Evolutionary conservation across 192 early-diverging fungal species (phyloP).

Genomic region (Coemansia sp.): DNA sequence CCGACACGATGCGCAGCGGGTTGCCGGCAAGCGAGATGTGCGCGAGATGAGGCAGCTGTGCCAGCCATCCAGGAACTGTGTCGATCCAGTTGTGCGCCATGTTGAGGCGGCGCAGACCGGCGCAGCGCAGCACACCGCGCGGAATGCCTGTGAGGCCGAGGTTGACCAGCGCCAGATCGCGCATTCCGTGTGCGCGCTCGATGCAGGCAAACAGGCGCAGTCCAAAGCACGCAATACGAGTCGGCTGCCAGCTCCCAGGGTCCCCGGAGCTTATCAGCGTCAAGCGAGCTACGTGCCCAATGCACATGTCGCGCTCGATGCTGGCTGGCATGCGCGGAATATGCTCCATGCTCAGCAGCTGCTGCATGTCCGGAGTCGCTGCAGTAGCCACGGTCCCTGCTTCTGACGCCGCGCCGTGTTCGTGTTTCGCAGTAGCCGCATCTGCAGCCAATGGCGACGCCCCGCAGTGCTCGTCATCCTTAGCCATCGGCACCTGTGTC

Average conservation of each 20-base stretch:
- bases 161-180: conserved; percentile 41
- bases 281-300: conserved; percentile 30
- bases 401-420: background rate
- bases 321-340: conserved; percentile 33
- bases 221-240: conserved; percentile 39
- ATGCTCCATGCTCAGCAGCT: conserved; percentile 18
- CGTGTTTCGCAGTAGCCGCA: background rate
- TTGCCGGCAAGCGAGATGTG: conserved; percentile 42
- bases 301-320: conserved; percentile 24
- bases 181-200: conserved; percentile 26
- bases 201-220: conserved; percentile 31
- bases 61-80: conserved; percentile 40
- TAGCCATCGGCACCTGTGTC: background rate
- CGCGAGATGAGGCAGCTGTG: conserved; percentile 27
- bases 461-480: background rate
- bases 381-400: conserved; percentile 7
- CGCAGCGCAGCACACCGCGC: conserved; percentile 16
- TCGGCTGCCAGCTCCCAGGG: conserved; percentile 22
- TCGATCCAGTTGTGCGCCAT: conserved; percentile 56
- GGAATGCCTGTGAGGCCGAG: conserved; percentile 39
- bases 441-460: background rate
- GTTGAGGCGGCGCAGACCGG: conserved; percentile 40
- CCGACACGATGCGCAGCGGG: conserved; percentile 38
- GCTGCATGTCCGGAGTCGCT: conserved; percentile 17
- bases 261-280: conserved; percentile 38